Base-by-base conservation (phyloP, 805 yeast genomes). In the Tetrapisispora nanseiensis region DNA sequence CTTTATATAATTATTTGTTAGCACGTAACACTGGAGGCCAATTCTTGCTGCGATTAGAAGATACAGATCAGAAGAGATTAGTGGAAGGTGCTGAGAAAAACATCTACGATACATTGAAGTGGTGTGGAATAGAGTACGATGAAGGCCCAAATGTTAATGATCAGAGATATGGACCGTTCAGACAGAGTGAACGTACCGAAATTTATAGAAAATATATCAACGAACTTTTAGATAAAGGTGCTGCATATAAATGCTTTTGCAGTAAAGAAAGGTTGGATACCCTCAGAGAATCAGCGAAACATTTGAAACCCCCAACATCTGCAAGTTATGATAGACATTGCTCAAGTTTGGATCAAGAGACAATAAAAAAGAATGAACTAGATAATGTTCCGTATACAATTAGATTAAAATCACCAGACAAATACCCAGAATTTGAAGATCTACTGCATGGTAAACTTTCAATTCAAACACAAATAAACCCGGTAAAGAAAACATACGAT, bases 251-350 rank as follows among this genome's bases (percentile, higher is more conserved):
- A 23, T 92, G 98, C 55, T 81, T 76, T 54, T 92, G 98, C 54
- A 66, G 89, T 1, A 84, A 82, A 52, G 90, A 86, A 11, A 67
- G 97, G 47, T 66, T 92, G 18, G 76, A 74, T 29, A 61, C 65
- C 1, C 66, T 92, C 26, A 66, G 92, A 41, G 82, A 77, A 39
- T 74, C 87, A 1, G 96, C 97, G 1, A 74, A 75, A 54, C 66
- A 69, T 42, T 59, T 89, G 40, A 74, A 75, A 46, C 97, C 97
- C 0, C 97, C 96, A 12, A 86, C 96, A 0, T 81, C 89, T 13
- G 95, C 82, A 1, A 81, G 95, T 0, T 92, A 92, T 56, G 98
- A 92, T 59, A 71, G 98, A 43, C 75, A 80, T 46, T 92, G 98
- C 57, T 54, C 68, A 1, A 69, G 75, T 45, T 39, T 71, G 37